phyloP scores from a whole-genome alignment of 2,329 filamentous ascomycete species.

The Teratosphaeriaceae sp. region DNA sequence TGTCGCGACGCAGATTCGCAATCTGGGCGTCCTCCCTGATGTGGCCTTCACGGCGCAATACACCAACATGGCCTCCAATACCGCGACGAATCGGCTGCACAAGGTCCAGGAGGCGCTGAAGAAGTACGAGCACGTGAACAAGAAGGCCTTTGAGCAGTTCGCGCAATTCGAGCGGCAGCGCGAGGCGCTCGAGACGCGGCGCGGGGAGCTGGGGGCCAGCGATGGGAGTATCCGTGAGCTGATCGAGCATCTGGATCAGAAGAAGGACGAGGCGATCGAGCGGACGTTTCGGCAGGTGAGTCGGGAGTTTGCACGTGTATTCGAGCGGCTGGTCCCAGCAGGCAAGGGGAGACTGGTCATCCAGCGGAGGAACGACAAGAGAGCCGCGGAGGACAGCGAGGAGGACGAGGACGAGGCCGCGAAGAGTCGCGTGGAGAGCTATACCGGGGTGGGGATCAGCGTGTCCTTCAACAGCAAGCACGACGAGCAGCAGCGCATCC shows the following conservation, averaged over 20 bases:
- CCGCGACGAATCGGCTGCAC: conserved; percentile 61
- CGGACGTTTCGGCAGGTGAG: conserved; percentile 98
- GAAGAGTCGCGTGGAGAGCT: conserved; percentile 69
- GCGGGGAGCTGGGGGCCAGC: conserved; percentile 79
- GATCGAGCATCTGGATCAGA: conserved; percentile 84
- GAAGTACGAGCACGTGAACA: conserved; percentile 97
- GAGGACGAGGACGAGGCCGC: conserved; percentile 49
- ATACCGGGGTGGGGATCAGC: conserved; percentile 90
- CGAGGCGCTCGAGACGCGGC: conserved; percentile 75
- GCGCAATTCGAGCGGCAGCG: conserved; percentile 93
- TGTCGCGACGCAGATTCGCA: conserved; percentile 80
- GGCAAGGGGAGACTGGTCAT: conserved; percentile 89
- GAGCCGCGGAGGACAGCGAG: conserved; percentile 43
- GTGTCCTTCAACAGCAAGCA: conserved; percentile 99
- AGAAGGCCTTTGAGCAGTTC: conserved; percentile 99
- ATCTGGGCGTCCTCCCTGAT: conserved; percentile 86
- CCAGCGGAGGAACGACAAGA: conserved; percentile 75
- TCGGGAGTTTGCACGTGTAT: conserved; percentile 84
- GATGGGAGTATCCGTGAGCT: conserved; percentile 86
- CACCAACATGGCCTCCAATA: conserved; percentile 70
- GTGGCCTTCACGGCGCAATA: conserved; percentile 84
- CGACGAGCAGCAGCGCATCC: conserved; percentile 95
- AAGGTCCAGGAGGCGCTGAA: conserved; percentile 90
- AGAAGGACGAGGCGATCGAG: conserved; percentile 97
- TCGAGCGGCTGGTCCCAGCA: conserved; percentile 89